phyloP scores from a whole-genome alignment of 2,329 filamentous ascomycete genomes.

The Arthrobotrys pseudoclavata region DNA sequence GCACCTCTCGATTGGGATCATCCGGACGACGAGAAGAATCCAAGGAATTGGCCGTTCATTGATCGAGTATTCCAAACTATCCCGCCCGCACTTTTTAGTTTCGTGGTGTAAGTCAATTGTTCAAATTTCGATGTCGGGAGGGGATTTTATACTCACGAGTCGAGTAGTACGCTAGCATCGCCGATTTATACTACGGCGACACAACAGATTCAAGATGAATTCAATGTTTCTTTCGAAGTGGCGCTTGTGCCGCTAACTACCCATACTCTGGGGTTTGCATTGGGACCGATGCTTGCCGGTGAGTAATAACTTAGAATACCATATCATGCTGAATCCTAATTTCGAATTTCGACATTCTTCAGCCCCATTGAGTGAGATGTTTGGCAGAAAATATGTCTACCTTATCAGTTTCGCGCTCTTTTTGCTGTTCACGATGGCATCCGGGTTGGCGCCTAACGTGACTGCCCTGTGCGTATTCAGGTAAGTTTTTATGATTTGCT shows the following conservation, averaged over 20 bases:
- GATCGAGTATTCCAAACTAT: slow-evolving; percentile 65
- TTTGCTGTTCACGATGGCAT: slow-evolving; percentile 63
- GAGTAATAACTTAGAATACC: slow-evolving; percentile 39
- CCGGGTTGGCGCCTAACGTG: slow-evolving; percentile 62
- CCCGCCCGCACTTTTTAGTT: slow-evolving; percentile 65
- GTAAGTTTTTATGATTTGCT: slow-evolving; percentile 1
- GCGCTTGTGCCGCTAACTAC: slow-evolving; percentile 61
- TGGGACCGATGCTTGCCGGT: slow-evolving; percentile 62
- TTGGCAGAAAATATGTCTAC: slow-evolving; percentile 63
- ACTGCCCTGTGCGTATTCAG: slow-evolving; percentile 47
- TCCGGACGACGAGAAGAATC: slow-evolving; percentile 65
- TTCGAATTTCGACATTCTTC: slow-evolving; percentile 37
- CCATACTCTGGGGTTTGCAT: slow-evolving; percentile 62
- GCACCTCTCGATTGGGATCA: slow-evolving; percentile 64
- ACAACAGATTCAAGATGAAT: slow-evolving; percentile 57
- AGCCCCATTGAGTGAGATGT: slow-evolving; percentile 57
- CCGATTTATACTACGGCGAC: slow-evolving; percentile 61
- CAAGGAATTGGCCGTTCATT: slow-evolving; percentile 66
- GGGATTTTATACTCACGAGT: neutral
- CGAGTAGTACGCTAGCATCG: slow-evolving; percentile 60
- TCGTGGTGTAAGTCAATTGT: slow-evolving; percentile 65
- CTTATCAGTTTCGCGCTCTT: slow-evolving; percentile 63
- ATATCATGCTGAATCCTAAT: neutral
- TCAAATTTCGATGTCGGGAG: neutral
- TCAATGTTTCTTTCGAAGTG: slow-evolving; percentile 56